Evolutionary conservation across 2,329 filamentous ascomycete genomes (phyloP).

Genomic region (Periconia sp.): DNA sequence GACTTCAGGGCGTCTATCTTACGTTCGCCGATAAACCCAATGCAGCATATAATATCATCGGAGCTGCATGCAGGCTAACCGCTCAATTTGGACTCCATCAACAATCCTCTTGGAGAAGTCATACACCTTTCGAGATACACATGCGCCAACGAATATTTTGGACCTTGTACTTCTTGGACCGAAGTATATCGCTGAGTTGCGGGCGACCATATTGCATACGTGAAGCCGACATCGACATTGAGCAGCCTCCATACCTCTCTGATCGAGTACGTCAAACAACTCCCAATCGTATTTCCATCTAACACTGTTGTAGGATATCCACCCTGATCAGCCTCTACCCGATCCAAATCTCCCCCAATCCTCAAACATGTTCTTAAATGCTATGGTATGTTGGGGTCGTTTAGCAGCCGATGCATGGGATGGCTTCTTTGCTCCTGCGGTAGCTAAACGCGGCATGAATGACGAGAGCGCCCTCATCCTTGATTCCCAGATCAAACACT

Average conservation of each 20-base stretch:
- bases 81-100: slow-evolving; percentile 38
- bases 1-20: slow-evolving; percentile 33
- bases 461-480: slow-evolving; percentile 17
- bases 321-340: slow-evolving; percentile 18
- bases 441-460: slow-evolving; percentile 8
- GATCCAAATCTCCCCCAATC: slow-evolving; percentile 17
- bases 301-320: slow-evolving; percentile 16
- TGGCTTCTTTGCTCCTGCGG: slow-evolving; percentile 15
- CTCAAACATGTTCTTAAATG: slow-evolving; percentile 25
- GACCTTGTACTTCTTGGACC: slow-evolving; percentile 33
- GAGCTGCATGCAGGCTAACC: slow-evolving; percentile 32
- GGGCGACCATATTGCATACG: slow-evolving; percentile 37
- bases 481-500: slow-evolving; percentile 19
- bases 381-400: slow-evolving; percentile 31
- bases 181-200: slow-evolving; percentile 37
- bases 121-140: slow-evolving; percentile 21
- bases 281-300: background rate
- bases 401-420: slow-evolving; percentile 32
- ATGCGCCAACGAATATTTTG: slow-evolving; percentile 37
- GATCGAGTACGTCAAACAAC: slow-evolving; percentile 21
- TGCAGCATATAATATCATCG: slow-evolving; percentile 37
- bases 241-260: slow-evolving; percentile 22
- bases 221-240: slow-evolving; percentile 34
- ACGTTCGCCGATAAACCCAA: slow-evolving; percentile 31
- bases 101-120: slow-evolving; percentile 26